Conservation (phyloP, 2,329 filamentous ascomycete genomes). For the Alternaria arbusti region DNA sequence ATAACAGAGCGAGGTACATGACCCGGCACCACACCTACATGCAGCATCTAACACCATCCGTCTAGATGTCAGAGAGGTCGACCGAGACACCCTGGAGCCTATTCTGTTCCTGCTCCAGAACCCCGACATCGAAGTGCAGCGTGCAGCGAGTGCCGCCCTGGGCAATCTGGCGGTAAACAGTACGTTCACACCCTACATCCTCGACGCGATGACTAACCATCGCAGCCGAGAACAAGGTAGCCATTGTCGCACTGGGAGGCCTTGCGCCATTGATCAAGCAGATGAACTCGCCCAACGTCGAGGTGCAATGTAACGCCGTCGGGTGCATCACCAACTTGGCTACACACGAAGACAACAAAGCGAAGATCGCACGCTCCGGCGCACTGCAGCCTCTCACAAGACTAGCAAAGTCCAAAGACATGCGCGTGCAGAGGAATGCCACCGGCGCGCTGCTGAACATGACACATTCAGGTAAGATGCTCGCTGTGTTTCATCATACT, state of each 20-base stretch:
- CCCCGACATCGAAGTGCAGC: slow-evolving; percentile 94
- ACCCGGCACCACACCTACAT: slow-evolving; percentile 1
- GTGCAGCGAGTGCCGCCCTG: slow-evolving; percentile 92
- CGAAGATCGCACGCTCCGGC: slow-evolving; percentile 94
- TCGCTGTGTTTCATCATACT: not conserved
- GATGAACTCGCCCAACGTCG: slow-evolving; percentile 97
- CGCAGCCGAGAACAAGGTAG: slow-evolving; percentile 95
- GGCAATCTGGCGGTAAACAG: slow-evolving; percentile 97
- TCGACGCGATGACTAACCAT: slow-evolving; percentile 50
- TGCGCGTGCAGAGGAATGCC: slow-evolving; percentile 97
- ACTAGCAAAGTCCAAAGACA: slow-evolving; percentile 95
- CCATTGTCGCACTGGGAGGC: slow-evolving; percentile 91
- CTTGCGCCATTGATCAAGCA: slow-evolving; percentile 91
- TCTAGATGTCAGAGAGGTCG: slow-evolving; percentile 93
- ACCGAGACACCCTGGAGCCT: slow-evolving; percentile 91
- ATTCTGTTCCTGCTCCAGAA: slow-evolving; percentile 96
- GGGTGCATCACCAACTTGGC: slow-evolving; percentile 98
- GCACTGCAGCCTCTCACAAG: slow-evolving; percentile 89
- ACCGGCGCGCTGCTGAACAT: slow-evolving; percentile 97
- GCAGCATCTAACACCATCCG: slow-evolving; percentile 20
- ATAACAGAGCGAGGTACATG: slow-evolving; percentile 92
- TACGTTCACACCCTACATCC: slow-evolving; percentile 51
- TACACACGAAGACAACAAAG: slow-evolving; percentile 99
- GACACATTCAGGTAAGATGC: slow-evolving; percentile 87
- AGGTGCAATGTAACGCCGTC: slow-evolving; percentile 98